Base-by-base conservation (phyloP, 768 basidiomycete genomes). In the Leccinum rimulosum region DNA sequence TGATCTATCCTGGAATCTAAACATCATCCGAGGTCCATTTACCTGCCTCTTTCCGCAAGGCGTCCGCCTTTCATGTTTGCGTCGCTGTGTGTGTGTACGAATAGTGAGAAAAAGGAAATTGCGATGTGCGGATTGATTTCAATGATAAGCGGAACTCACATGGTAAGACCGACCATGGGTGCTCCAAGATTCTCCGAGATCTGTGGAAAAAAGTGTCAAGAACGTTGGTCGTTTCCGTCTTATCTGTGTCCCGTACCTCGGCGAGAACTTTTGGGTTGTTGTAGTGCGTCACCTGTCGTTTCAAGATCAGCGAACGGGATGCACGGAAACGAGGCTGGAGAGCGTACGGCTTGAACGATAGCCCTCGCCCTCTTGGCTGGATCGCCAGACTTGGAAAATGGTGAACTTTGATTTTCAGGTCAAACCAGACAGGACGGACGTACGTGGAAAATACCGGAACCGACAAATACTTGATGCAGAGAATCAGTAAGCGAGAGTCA, bases 361-460 rank as follows among this genome's bases (percentile, higher is more conserved):
- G 97, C 95, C 52, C 87, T 86, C 6, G 97, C 97, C 52, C 94
- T 86, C 73, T 94, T 95, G 45, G 89, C 93, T 22, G 97, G 94
- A 70, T 98, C 89, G 52, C 89, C 92, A 48, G 95, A 95, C 87
- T 95, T 68, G 59, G 47, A 8, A 15, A 30, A 64, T 30, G 22
- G 54, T 31, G 28, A 61, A 19, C 36, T 27, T 56, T n/a, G 50
- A 19, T 33, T 58, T 58, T 53, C 50, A 50, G 28, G 31, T 19
- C 14, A 15, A 25, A 28, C n/a, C 5, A 43, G 43, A 25, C n/a
- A 14, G 30, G 25, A 27, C 19, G n/a, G 38, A 79, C 87, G 51
- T 64, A 89, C 93, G 74, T 91, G 86, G 86, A 97, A 98, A 70
- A 98, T 95, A 51, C 96, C 96, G 19, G 95, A 97, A 40, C 96